A percentile compares a stretch with the other conserved stretches of the same genome.
Conservation (phyloP, 2,329 filamentous ascomycete genomes). For the Trichophyton verrucosum region DNA sequence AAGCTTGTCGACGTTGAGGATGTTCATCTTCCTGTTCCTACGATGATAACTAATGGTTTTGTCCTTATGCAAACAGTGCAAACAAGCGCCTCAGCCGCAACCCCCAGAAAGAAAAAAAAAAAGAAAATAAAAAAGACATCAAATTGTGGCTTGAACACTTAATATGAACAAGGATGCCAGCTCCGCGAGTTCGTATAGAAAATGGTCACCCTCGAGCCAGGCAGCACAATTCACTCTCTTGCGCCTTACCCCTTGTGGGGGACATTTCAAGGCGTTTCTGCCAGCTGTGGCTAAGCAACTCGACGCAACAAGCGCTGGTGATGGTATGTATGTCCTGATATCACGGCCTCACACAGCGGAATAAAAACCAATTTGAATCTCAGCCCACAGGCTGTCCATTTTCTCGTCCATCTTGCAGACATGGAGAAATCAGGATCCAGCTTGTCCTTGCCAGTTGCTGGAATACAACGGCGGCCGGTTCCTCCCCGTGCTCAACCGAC, state of each 20-base stretch:
- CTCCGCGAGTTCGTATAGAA: neutral
- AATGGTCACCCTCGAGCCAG: neutral
- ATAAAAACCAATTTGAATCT: neutral
- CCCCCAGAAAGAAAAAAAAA: too few species aligned
- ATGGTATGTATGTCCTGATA: neutral
- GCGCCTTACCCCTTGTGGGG: neutral
- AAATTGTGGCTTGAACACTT: neutral
- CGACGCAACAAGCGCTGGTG: neutral
- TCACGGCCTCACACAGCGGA: neutral
- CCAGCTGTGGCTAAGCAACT: neutral
- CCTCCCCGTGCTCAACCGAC: neutral
- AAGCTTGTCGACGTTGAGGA: neutral
- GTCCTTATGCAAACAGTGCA: slow-evolving; percentile 10
- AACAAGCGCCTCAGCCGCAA: neutral
- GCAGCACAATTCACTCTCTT: neutral
- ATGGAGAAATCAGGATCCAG: neutral
- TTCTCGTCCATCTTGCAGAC: neutral
- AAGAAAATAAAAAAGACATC: neutral
- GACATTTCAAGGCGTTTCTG: neutral
- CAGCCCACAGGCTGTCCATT: neutral
- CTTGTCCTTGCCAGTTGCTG: neutral
- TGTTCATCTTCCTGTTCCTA: neutral
- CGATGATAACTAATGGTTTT: too few species aligned
- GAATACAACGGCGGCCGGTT: neutral
- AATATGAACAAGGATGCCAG: neutral